Evolutionary conservation across 495 filamentous ascomycete genomes (phyloP).

Genomic region (Lophium mytilinum): DNA sequence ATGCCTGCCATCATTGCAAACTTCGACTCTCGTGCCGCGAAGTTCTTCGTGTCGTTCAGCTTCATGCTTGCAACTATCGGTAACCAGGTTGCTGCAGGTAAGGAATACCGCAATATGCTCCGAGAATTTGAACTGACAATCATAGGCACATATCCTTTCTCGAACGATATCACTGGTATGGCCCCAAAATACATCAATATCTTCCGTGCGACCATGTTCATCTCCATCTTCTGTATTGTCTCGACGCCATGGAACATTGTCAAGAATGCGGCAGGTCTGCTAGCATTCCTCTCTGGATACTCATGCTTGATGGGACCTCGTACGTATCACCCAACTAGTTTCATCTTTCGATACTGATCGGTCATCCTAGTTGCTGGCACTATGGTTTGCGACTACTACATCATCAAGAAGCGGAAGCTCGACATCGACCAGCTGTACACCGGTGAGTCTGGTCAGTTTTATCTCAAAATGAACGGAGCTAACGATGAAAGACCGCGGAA

Average conservation of each 20-base stretch:
- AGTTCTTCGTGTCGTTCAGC: constrained; percentile 34
- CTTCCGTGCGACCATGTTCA: constrained; percentile 33
- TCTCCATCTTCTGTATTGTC: constrained; percentile 37
- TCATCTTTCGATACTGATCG: too few species aligned
- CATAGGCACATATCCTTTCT: constrained; percentile 33
- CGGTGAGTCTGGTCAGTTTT: too few species aligned
- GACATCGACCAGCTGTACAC: constrained; percentile 36
- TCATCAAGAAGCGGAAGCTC: constrained; percentile 33
- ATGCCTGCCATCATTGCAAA: constrained; percentile 35
- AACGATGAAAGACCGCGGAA: constrained; percentile 21
- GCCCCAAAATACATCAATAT: constrained; percentile 39
- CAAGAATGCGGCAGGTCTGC: constrained; percentile 37
- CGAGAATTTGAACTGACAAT: not conserved
- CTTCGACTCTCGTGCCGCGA: constrained; percentile 37
- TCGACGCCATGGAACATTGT: constrained; percentile 47
- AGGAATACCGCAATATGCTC: not conserved
- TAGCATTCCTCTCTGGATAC: constrained; percentile 41
- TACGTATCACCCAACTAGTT: too few species aligned
- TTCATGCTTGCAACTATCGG: constrained; percentile 40
- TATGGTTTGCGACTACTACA: constrained; percentile 41
- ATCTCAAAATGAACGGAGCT: too few species aligned
- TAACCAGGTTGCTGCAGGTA: constrained; percentile 34
- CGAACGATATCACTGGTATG: constrained; percentile 36
- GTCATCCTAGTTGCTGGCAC: constrained; percentile 32
- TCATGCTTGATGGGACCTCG: constrained; percentile 40